Conservation (phyloP, 1,139 yeast species). For the Candida tropicalis region DNA sequence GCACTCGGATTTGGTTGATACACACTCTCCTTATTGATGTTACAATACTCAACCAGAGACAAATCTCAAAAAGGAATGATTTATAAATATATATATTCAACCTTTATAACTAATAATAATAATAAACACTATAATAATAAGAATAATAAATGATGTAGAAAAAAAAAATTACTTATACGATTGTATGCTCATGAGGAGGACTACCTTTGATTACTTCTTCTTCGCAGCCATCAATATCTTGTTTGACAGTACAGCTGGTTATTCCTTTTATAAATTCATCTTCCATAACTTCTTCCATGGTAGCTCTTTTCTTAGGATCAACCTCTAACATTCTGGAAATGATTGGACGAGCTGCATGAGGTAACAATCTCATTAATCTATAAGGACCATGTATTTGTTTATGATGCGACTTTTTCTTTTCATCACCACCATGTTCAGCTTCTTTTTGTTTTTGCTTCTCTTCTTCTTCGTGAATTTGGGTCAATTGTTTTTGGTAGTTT, state of each 20-base stretch:
- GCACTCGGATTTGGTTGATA: no score
- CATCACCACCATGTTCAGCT: slow-evolving; percentile 16
- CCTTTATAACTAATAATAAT: not conserved
- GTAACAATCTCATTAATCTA: slow-evolving; percentile 81
- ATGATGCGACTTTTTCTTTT: slow-evolving; percentile 36
- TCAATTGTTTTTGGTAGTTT: slow-evolving; percentile 13
- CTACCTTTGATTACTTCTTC: slow-evolving; percentile 39
- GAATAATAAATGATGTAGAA: not conserved
- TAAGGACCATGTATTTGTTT: slow-evolving; percentile 77
- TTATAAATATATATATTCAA: no score
- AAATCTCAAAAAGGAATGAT: no score
- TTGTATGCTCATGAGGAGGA: slow-evolving; percentile 47
- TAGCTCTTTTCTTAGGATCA: slow-evolving; percentile 69
- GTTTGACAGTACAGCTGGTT: slow-evolving; percentile 45
- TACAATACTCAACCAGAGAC: no score
- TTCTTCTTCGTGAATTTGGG: slow-evolving; percentile 17
- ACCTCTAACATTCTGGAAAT: slow-evolving; percentile 73
- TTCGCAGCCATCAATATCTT: slow-evolving; percentile 34
- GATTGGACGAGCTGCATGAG: slow-evolving; percentile 81
- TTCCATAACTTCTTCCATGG: slow-evolving; percentile 62
- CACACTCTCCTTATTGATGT: no score
- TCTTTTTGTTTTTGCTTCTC: slow-evolving; percentile 16
- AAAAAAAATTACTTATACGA: slow-evolving; percentile 22
- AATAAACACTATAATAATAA: not conserved
- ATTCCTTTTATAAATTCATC: slow-evolving; percentile 79